Conservation (phyloP, 2,329 filamentous ascomycete genomes). For the Ploettnerulaceae sp. region DNA sequence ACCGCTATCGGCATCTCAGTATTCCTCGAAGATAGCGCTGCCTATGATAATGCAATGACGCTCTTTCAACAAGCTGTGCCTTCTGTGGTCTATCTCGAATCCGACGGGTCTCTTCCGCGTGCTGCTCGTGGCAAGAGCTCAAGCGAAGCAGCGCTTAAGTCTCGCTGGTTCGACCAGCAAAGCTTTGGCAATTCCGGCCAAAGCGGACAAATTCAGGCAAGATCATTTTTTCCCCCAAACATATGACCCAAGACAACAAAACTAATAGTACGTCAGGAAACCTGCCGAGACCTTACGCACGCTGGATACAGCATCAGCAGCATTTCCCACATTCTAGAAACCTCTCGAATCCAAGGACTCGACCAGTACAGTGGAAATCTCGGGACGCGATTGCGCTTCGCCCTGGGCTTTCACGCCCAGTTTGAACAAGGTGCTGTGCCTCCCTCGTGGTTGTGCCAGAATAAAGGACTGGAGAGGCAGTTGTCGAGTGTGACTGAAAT, state of each 20-base stretch:
- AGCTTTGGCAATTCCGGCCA: conserved; percentile 13
- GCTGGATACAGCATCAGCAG: conserved; percentile 29
- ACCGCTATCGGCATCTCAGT: conserved; percentile 24
- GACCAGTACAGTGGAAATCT: conserved; percentile 26
- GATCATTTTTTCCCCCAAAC: no score
- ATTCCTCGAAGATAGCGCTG: conserved; percentile 25
- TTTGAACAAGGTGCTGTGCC: conserved; percentile 7
- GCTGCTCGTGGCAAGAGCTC: conserved; percentile 10
- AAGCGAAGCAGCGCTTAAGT: conserved; percentile 4
- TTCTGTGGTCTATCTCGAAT: conserved; percentile 29
- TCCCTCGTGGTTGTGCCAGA: conserved; percentile 19
- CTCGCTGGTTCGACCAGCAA: conserved; percentile 13
- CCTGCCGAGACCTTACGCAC: conserved; percentile 31
- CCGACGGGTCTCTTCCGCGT: conserved; percentile 24
- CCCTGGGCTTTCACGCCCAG: conserved; percentile 26
- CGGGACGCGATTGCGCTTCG: conserved; percentile 24
- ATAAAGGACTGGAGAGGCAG: conserved; percentile 14
- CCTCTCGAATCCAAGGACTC: conserved; percentile 29
- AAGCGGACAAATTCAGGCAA: conserved; percentile 18
- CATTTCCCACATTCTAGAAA: conserved; percentile 32
- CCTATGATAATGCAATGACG: conserved; percentile 27
- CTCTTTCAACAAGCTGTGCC: conserved; percentile 28
- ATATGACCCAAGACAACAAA: not conserved
- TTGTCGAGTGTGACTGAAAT: conserved; percentile 27
- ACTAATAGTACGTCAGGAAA: conserved; percentile 21